These are phyloP conservation scores for Talaromyces piceae DNA, from an alignment of 2,329 filamentous ascomycete species.

Conservation along the genomic window DNA sequence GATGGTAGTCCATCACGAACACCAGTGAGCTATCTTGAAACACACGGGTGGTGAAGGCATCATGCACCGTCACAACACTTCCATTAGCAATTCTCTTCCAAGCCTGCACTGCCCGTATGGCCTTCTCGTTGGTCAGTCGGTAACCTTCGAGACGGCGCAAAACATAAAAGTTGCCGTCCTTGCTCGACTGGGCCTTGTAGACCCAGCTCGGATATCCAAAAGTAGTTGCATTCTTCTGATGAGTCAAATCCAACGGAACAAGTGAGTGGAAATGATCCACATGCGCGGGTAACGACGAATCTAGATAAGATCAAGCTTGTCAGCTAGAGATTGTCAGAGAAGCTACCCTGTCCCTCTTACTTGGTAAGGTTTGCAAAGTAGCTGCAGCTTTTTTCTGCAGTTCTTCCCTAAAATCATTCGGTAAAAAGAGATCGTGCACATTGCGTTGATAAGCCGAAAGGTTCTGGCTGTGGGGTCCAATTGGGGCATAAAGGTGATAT, in stretches of 20 bases:
- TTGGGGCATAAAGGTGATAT: constrained; percentile 88
- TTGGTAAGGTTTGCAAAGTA: constrained; percentile 74
- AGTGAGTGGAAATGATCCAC: constrained; percentile 89
- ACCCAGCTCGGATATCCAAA: constrained; percentile 91
- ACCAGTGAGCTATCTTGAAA: constrained; percentile 94
- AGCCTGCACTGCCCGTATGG: constrained; percentile 74
- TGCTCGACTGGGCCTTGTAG: constrained; percentile 85
- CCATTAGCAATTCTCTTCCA: constrained; percentile 83
- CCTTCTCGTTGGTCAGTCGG: constrained; percentile 78
- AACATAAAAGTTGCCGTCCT: constrained; percentile 83
- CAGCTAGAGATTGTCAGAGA: constrained; percentile 7
- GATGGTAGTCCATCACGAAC: constrained; percentile 89
- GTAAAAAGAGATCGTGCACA: constrained; percentile 85
- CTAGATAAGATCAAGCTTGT: constrained; percentile 27
- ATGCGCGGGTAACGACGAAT: constrained; percentile 62
- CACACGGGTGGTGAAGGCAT: constrained; percentile 85
- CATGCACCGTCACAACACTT: constrained; percentile 76
- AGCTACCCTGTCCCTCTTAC: constrained; percentile 38
- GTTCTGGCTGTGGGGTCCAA: constrained; percentile 74
- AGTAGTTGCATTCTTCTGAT: constrained; percentile 67
- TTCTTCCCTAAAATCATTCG: constrained; percentile 79
- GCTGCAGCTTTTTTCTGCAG: constrained; percentile 83
- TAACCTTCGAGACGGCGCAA: constrained; percentile 83
- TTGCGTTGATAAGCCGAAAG: constrained; percentile 77
- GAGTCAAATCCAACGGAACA: constrained; percentile 75